Base-by-base conservation (phyloP, 495 filamentous ascomycete species). In the Penicillium daleae region DNA sequence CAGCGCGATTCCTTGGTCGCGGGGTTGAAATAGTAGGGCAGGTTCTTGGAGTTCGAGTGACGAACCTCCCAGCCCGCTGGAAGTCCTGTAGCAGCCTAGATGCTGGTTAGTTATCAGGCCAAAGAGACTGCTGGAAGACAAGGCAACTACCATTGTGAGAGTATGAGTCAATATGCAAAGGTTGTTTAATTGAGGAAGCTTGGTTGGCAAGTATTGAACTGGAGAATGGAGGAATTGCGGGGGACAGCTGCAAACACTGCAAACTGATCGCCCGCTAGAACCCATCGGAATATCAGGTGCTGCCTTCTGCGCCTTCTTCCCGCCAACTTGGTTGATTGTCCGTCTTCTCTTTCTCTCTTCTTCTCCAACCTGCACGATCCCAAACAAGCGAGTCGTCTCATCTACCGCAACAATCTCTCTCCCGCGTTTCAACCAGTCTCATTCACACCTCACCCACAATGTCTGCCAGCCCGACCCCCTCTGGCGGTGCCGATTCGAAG, bases 11-110 rank as follows among this genome's bases (percentile, higher is more conserved):
- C 86, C 70, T 91, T 92, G 51, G 90, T 90, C 29, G 74, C 74
- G 27, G 89, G 76, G 77, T 96, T 95, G 89, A 96, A 98, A 79
- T 97, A 99, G 81, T 99, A 99, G 37, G 95, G 95, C 17, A 98
- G 90, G 76, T 95, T 96, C 80, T 97, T 98, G 74, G 91, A 93
- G 79, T 96, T 94, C 73, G 91, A 96, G 78, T 94, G 91, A 68
- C 93, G 91, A 70, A 98, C 92, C 78, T 97, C 93, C 95, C 95
- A 97, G 71, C 86, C 83, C 6, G 85, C 71, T 48, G 95, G 95
- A 57, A 99, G 87, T 71, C 95, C 95, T 66, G 90, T 88, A 46
- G 92, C 90, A 66, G 82, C 75, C 83, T 88, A 48, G 3, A 58
- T 32, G 6, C 15, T 46, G 27, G 50, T 39, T 60, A 46, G 24